phyloP scores from a whole-genome alignment of 495 filamentous ascomycete genomes.

The Penicillium arizonense region DNA sequence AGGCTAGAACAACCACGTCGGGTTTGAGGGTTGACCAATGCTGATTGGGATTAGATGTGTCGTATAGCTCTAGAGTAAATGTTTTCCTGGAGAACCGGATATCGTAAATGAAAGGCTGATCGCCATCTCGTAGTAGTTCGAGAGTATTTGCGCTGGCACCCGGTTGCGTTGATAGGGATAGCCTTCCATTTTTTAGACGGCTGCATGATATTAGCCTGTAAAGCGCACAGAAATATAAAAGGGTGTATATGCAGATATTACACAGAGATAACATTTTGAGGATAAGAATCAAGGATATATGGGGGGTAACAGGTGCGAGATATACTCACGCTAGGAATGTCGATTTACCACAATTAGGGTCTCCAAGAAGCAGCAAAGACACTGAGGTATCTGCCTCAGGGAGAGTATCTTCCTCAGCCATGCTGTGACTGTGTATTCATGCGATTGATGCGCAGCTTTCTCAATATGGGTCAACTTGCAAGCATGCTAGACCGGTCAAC shows the following conservation, averaged over 20 bases:
- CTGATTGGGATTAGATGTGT: slow-evolving; percentile 71
- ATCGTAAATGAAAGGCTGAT: slow-evolving; percentile 84
- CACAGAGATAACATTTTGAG: neutral
- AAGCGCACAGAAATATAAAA: neutral
- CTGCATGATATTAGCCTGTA: slow-evolving; percentile 12
- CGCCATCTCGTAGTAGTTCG: slow-evolving; percentile 61
- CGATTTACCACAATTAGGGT: slow-evolving; percentile 78
- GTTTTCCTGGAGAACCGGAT: slow-evolving; percentile 63
- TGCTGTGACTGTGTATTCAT: neutral
- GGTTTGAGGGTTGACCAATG: slow-evolving; percentile 71
- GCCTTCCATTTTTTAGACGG: slow-evolving; percentile 25
- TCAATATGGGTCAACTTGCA: neutral
- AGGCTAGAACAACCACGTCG: slow-evolving; percentile 75
- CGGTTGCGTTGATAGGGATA: slow-evolving; percentile 1
- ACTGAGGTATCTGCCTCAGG: slow-evolving; percentile 42
- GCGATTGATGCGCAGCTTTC: neutral
- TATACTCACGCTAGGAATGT: slow-evolving; percentile 81
- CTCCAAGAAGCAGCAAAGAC: slow-evolving; percentile 76
- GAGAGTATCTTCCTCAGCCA: slow-evolving; percentile 9
- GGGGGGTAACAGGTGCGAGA: neutral
- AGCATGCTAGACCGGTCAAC: neutral
- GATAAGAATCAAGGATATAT: neutral
- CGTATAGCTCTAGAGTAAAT: slow-evolving; percentile 76
- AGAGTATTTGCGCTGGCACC: slow-evolving; percentile 1
- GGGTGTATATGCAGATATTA: too few species aligned